Evolutionary conservation across 129 eudicot species (phyloP).

Genomic region (Tanacetum coccineum): DNA sequence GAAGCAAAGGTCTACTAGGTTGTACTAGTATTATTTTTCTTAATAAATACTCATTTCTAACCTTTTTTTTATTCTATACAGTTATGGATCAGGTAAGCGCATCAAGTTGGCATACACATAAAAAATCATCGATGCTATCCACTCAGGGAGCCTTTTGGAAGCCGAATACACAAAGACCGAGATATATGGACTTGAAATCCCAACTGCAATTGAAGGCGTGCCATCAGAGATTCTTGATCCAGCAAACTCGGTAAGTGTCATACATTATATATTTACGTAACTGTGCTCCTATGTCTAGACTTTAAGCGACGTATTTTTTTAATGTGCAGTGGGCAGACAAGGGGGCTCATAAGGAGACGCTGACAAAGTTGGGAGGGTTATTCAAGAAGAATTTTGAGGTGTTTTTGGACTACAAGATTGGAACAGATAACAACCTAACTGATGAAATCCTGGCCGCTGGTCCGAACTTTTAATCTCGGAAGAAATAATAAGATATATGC

Average conservation of each 20-base stretch:
- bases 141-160: constrained; percentile 71
- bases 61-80: no score
- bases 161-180: constrained; percentile 67
- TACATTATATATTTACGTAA: not conserved
- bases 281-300: not conserved
- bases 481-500: no score
- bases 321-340: constrained; percentile 71
- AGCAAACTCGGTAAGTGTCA: constrained; percentile 61
- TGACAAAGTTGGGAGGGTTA: constrained; percentile 70
- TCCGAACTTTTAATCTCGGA: no score
- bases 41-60: no score
- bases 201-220: constrained; percentile 55
- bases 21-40: no score
- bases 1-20: not conserved
- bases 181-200: constrained; percentile 69
- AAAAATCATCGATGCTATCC: constrained; percentile 88
- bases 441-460: no score
- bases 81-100: not conserved
- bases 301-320: constrained; percentile 8
- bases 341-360: constrained; percentile 69
- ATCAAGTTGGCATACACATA: constrained; percentile 54
- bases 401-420: no score
- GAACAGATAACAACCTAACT: no score
- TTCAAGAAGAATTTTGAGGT: no score
- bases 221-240: constrained; percentile 93